Conservation (phyloP, 768 basidiomycete species). For the Lepiota subincarnata region DNA sequence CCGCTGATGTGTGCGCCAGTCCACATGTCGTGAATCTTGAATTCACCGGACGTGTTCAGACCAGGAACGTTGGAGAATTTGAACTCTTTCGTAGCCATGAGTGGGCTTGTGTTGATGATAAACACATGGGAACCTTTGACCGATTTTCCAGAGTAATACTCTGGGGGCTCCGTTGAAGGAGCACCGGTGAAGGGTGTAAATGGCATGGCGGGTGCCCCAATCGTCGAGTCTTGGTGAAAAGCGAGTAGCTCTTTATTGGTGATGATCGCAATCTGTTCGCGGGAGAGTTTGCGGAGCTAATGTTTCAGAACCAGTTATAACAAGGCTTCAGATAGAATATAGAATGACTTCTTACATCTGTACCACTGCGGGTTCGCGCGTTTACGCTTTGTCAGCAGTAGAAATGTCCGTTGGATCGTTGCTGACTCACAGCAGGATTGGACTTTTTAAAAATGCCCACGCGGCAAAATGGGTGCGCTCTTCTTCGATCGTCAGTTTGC, state of each 20-base stretch:
- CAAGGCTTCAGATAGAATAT: slow-evolving; percentile 1
- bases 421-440: slow-evolving; percentile 41
- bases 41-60: slow-evolving; percentile 31
- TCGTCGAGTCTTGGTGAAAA: slow-evolving; percentile 46
- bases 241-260: slow-evolving; percentile 49
- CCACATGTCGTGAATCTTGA: slow-evolving; percentile 55
- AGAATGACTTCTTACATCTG: slow-evolving; percentile 28
- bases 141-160: slow-evolving; percentile 49
- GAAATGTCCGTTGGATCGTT: no score
- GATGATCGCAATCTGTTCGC: slow-evolving; percentile 43
- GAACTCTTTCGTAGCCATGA: slow-evolving; percentile 40
- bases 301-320: not conserved
- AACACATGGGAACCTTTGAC: slow-evolving; percentile 50
- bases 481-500: slow-evolving; percentile 43
- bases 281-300: slow-evolving; percentile 37
- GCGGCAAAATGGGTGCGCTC: slow-evolving; percentile 54
- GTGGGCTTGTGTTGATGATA: slow-evolving; percentile 44
- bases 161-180: slow-evolving; percentile 43
- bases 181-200: slow-evolving; percentile 39
- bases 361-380: slow-evolving; percentile 31
- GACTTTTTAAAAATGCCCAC: slow-evolving; percentile 54
- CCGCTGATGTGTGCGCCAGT: slow-evolving; percentile 38
- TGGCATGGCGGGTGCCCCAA: slow-evolving; percentile 45
- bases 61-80: slow-evolving; percentile 44
- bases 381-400: not conserved